These are phyloP conservation scores for Sclerotinia subarctica DNA, from an alignment of 2,329 filamentous ascomycete species.

Conservation along the genomic window DNA sequence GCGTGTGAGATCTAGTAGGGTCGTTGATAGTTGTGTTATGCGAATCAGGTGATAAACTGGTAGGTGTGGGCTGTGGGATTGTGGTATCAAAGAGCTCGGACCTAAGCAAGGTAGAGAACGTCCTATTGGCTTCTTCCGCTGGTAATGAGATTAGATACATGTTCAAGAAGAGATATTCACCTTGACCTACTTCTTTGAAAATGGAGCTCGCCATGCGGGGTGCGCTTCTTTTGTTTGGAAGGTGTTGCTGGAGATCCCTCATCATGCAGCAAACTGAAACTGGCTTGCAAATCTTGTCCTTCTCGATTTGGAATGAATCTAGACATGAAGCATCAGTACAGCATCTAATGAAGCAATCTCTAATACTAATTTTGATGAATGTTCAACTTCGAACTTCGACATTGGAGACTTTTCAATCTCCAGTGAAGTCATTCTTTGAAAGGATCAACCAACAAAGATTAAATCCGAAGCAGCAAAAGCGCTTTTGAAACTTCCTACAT, in stretches of 20 bases:
- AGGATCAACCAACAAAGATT: neutral
- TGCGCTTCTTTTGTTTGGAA: conserved; percentile 78
- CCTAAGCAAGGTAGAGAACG: conserved; percentile 82
- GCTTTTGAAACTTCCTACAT: neutral
- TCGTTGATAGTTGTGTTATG: conserved; percentile 58
- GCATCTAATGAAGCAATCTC: neutral
- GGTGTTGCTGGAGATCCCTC: conserved; percentile 91
- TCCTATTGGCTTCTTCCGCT: conserved; percentile 93
- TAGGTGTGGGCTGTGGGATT: conserved; percentile 74
- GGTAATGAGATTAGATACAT: conserved; percentile 17
- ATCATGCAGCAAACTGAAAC: conserved; percentile 87
- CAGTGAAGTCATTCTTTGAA: neutral
- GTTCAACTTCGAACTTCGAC: neutral
- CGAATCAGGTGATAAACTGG: conserved; percentile 59
- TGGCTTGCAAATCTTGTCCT: conserved; percentile 88
- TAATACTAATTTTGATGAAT: neutral
- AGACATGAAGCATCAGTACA: conserved; percentile 28
- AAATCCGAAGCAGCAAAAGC: neutral
- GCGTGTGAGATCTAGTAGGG: conserved; percentile 74
- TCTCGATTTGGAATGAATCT: conserved; percentile 95
- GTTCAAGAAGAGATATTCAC: neutral
- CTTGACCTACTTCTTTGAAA: conserved; percentile 78
- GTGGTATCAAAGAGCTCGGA: conserved; percentile 90
- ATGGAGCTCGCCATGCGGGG: conserved; percentile 84
- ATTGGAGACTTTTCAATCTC: neutral